phyloP scores from a whole-genome alignment of 495 filamentous ascomycete species.

The Xylaria sp. region DNA sequence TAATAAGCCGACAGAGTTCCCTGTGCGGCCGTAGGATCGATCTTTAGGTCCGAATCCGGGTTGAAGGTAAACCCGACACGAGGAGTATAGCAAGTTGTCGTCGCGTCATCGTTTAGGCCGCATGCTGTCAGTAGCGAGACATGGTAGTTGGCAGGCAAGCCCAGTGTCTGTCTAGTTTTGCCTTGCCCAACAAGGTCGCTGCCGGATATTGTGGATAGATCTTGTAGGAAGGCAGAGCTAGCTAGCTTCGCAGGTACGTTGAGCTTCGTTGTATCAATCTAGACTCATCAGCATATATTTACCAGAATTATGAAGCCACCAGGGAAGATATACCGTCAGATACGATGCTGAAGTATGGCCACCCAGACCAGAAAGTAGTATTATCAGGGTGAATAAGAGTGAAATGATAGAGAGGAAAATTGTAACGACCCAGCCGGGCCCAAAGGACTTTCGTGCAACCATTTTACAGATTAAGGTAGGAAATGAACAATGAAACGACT shows the following conservation, averaged over 20 bases:
- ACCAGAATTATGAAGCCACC: background rate
- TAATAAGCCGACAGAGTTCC: slow-evolving; percentile 33
- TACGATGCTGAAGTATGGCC: slow-evolving; percentile 34
- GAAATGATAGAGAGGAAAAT: slow-evolving; percentile 38
- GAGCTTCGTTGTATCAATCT: slow-evolving; percentile 43
- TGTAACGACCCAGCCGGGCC: slow-evolving; percentile 27
- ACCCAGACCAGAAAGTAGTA: slow-evolving; percentile 41
- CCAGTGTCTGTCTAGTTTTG: slow-evolving; percentile 40
- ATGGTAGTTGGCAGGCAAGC: slow-evolving; percentile 41
- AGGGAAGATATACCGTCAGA: slow-evolving; percentile 39
- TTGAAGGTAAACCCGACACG: slow-evolving; percentile 44
- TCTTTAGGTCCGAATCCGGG: slow-evolving; percentile 41
- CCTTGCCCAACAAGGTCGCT: slow-evolving; percentile 42
- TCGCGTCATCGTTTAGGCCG: slow-evolving; percentile 32
- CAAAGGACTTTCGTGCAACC: slow-evolving; percentile 22
- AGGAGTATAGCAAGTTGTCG: slow-evolving; percentile 38
- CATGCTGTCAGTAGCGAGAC: slow-evolving; percentile 46
- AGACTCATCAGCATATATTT: background rate
- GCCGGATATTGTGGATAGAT: slow-evolving; percentile 40
- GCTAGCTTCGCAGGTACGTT: slow-evolving; percentile 40
- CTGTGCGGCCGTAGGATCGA: slow-evolving; percentile 37
- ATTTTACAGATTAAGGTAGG: slow-evolving; percentile 23
- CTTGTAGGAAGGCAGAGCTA: slow-evolving; percentile 40
- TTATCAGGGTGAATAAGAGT: slow-evolving; percentile 36
- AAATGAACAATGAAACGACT: background rate